Conservation (phyloP, 306 rosid genomes). For the Prosopis cineraria region DNA sequence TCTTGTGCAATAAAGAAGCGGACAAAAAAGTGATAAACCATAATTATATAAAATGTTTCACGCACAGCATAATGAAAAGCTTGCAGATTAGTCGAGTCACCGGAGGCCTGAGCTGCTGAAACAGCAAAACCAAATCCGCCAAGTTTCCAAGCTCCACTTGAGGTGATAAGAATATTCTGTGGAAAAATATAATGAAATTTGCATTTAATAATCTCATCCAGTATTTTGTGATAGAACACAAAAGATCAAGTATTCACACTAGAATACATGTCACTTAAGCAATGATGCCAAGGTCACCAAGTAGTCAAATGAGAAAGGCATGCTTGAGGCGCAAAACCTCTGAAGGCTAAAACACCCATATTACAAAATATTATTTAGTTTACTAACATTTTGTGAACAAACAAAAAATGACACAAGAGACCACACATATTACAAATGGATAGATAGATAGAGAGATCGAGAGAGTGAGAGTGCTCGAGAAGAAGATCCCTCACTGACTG, state of each 20-base stretch:
- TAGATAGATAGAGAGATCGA: not conserved
- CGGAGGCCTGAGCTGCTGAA: constrained; percentile 60
- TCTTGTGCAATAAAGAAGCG: constrained; percentile 11
- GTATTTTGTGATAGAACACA: constrained; percentile 8
- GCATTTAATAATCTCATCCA: constrained; percentile 20
- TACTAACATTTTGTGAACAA: not conserved
- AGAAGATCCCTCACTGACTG: not conserved
- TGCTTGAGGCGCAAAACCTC: not conserved
- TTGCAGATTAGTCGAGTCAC: constrained; percentile 61
- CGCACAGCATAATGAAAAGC: constrained; percentile 93
- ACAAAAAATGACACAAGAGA: not conserved
- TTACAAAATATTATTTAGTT: not conserved
- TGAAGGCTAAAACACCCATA: not conserved
- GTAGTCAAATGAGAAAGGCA: not conserved
- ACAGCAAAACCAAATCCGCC: constrained; percentile 94
- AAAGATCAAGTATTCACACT: not conserved
- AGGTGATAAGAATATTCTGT: constrained; percentile 93
- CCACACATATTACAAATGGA: not conserved
- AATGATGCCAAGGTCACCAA: not conserved
- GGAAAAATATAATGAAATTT: constrained; percentile 13
- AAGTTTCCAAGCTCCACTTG: constrained; percentile 99
- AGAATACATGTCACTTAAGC: not conserved
- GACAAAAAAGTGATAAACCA: constrained; percentile 21
- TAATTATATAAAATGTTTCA: constrained; percentile 40
- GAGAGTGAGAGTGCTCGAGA: not conserved